Evolutionary conservation across 805 yeast species (phyloP).

Genomic region (Candida railenensis): DNA sequence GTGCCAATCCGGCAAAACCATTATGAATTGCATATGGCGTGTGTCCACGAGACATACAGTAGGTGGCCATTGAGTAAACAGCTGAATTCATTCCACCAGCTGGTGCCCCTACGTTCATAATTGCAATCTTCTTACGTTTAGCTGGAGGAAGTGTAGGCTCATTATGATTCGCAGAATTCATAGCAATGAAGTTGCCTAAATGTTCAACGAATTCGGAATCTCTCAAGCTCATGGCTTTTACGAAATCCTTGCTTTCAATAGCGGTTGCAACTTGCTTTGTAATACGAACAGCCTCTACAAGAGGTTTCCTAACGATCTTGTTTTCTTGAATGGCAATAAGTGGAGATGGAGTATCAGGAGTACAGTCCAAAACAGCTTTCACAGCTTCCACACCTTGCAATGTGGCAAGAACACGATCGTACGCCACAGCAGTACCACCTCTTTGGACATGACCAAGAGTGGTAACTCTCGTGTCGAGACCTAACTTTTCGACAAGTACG

Average conservation of each 20-base stretch:
- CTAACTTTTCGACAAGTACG: constrained; percentile 70
- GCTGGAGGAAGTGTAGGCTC: constrained; percentile 57
- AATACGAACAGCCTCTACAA: constrained; percentile 84
- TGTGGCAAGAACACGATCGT: constrained; percentile 87
- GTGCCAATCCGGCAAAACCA: constrained; percentile 88
- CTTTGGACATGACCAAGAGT: constrained; percentile 97
- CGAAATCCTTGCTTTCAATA: constrained; percentile 74
- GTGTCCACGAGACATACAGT: constrained; percentile 89
- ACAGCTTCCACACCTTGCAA: constrained; percentile 98
- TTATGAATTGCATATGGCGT: constrained; percentile 86
- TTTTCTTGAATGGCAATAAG: constrained; percentile 89
- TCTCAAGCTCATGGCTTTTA: constrained; percentile 81
- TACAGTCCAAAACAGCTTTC: constrained; percentile 81
- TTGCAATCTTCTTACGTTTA: constrained; percentile 71
- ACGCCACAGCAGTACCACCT: constrained; percentile 98
- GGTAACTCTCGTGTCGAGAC: constrained; percentile 92
- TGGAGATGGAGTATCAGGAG: constrained; percentile 92
- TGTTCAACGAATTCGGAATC: constrained; percentile 87
- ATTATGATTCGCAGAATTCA: constrained; percentile 67
- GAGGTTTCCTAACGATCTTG: constrained; percentile 77
- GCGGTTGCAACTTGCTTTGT: constrained; percentile 92
- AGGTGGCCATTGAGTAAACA: constrained; percentile 83
- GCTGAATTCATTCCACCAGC: constrained; percentile 96
- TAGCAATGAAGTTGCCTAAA: constrained; percentile 66
- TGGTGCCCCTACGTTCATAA: constrained; percentile 94